Base-by-base conservation (phyloP, 345 rosid genomes). In the Orychophragmus violaceus region DNA sequence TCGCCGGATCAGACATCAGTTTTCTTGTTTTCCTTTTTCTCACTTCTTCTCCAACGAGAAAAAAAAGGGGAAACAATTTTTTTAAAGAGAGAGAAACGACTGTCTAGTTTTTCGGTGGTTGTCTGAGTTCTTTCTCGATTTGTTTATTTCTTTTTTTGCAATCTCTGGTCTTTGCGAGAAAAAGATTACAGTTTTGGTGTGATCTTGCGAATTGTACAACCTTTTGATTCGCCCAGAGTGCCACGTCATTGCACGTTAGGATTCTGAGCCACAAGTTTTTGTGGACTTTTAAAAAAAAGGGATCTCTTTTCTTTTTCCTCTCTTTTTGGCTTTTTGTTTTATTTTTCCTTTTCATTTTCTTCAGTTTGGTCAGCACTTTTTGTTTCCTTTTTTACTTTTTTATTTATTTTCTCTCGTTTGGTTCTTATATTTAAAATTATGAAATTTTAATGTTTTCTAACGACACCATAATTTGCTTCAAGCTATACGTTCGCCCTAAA, bases 1-100 rank as follows among this genome's bases (percentile, higher is more conserved):
- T 85, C 68, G 90, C 86, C 84, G 89, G 88, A 85, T 91, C 95
- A 81, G 85, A 71, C 98, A 92, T 91, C 17, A 13, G 14, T 56
- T 25, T 44, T 9, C 33, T n/a, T n/a, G n/a, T n/a, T n/a, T n/a
- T n/a, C n/a, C n/a, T n/a, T n/a, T n/a, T n/a, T n/a, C n/a, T n/a
- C n/a, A n/a, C n/a, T n/a, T n/a, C n/a, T n/a, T n/a, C n/a, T n/a
- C n/a, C n/a, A n/a, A n/a, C n/a, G n/a, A n/a, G n/a, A n/a, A n/a
- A n/a, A n/a, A n/a, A n/a, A n/a, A n/a, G n/a, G n/a, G n/a, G n/a
- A n/a, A n/a, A n/a, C n/a, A n/a, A n/a, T n/a, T n/a, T n/a, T n/a
- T n/a, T n/a, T n/a, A n/a, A n/a, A n/a, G n/a, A n/a, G n/a, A n/a
- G 63, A 44, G 46, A 64, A 59, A 61, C 74, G 66, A 77, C 76